Base-by-base conservation (phyloP, 2,329 filamentous ascomycete species). In the Verticillium nubilum region DNA sequence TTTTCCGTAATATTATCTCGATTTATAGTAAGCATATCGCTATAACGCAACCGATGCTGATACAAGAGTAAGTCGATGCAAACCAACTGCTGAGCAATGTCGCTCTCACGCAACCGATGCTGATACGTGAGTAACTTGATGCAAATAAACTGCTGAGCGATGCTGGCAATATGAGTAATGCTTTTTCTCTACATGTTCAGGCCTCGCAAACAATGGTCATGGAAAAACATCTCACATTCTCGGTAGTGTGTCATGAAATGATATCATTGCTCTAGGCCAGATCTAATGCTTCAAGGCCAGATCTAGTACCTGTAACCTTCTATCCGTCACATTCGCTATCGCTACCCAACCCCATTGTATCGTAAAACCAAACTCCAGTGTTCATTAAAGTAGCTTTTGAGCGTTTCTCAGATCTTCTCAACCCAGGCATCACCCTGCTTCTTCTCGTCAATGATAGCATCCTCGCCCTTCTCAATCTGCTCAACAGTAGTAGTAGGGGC, bases 401-500 rank as follows among this genome's bases (percentile, higher is more conserved):
- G 19, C 19, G 5, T n/a, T 2, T 37, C n/a, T 47, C n/a, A 47
- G 19, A 47, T 23, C 19, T 47, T 25, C 33, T 47, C 25, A 25
- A 56, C 33, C 23, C 23, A 26, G 35, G 42, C 25, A 17, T 56
- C 54, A 23, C 54, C 33, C 15, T 19, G 12, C 54, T 42, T 47
- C 54, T 56, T 47, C 54, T 56, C 33, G 5, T 42, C 33, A 5
- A 42, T 25, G 25, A 28, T 2, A 26, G 12, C 7, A 17, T 29
- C 28, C 26, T 42, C 59, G 15, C 6, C 31, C 19, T 27, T 56
- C 2, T 57, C 35, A 13, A 57, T 64, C 13, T 56, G 59, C 58
- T 63, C 62, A 13, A 58, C 57, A 17, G 47, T 58, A 28, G 66
- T 62, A 47, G 57, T 61, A 28, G 64, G 61, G n/a, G 68, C 60